These are phyloP conservation scores for Brachypodium distachyon DNA, from an alignment of 202 grass and related monocot species.

Conservation along the genomic window DNA sequence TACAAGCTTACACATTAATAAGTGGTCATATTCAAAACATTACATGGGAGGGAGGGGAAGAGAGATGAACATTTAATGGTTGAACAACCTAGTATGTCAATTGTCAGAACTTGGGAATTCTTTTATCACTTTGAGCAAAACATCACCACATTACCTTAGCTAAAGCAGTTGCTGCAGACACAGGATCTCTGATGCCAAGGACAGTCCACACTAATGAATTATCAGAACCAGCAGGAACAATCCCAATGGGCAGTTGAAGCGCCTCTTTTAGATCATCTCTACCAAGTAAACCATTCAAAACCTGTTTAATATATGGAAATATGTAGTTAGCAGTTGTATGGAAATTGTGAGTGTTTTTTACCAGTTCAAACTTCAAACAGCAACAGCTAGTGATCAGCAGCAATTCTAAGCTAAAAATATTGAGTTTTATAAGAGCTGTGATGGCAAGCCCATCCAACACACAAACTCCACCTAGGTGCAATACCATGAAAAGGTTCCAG, in stretches of 20 bases:
- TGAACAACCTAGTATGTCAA: neutral
- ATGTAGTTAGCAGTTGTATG: neutral
- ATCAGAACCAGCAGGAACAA: slow-evolving; percentile 88
- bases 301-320: slow-evolving; percentile 29
- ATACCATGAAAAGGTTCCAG: slow-evolving; percentile 5
- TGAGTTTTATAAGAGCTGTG: neutral
- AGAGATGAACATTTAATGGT: neutral
- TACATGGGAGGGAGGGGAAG: neutral
- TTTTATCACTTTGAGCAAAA: neutral
- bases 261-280: slow-evolving; percentile 61
- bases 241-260: slow-evolving; percentile 69
- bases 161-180: slow-evolving; percentile 66
- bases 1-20: slow-evolving; percentile 11
- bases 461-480: neutral
- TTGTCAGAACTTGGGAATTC: neutral
- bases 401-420: neutral
- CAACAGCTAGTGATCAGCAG: neutral
- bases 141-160: slow-evolving; percentile 50
- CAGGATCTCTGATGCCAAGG: slow-evolving; percentile 80
- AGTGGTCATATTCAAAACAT: neutral
- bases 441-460: neutral
- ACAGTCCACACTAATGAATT: slow-evolving; percentile 93
- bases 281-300: slow-evolving; percentile 80
- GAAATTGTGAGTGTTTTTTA: neutral
- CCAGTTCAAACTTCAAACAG: neutral